Conservation (phyloP, 2,329 filamentous ascomycete genomes). For the Myriosclerotinia duriaeana region DNA sequence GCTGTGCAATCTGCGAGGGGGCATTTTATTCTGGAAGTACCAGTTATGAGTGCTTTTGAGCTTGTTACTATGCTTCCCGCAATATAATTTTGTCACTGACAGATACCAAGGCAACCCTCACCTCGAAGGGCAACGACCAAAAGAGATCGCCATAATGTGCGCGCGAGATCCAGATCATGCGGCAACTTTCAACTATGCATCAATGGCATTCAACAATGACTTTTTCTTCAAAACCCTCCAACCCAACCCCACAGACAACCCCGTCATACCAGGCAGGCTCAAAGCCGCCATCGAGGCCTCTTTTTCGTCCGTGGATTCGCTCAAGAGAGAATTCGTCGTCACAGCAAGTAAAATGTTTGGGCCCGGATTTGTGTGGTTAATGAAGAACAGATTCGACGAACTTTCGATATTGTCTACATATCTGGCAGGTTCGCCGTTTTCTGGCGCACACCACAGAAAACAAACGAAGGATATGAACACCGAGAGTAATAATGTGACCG, state of each 20-base stretch:
- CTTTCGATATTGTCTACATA: slow-evolving; percentile 82
- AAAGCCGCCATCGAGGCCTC: slow-evolving; percentile 60
- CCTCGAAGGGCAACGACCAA: slow-evolving; percentile 41
- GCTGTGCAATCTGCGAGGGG: not conserved
- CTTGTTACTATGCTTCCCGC: not conserved
- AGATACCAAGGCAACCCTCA: not conserved
- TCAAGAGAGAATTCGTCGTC: slow-evolving; percentile 74
- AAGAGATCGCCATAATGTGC: slow-evolving; percentile 69
- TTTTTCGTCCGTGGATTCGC: slow-evolving; percentile 81
- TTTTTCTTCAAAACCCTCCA: slow-evolving; percentile 71
- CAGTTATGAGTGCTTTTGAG: not conserved
- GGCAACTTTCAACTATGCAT: slow-evolving; percentile 90
- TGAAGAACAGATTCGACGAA: slow-evolving; percentile 50
- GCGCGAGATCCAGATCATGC: slow-evolving; percentile 78
- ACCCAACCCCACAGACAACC: slow-evolving; percentile 43
- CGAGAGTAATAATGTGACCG: slow-evolving; percentile 42
- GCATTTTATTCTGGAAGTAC: not conserved
- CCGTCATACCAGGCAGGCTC: slow-evolving; percentile 56
- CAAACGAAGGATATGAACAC: slow-evolving; percentile 71
- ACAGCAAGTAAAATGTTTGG: slow-evolving; percentile 92
- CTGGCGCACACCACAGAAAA: slow-evolving; percentile 74
- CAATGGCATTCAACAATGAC: slow-evolving; percentile 89
- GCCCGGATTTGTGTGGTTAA: slow-evolving; percentile 95
- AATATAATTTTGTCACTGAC: slow-evolving; percentile 2
- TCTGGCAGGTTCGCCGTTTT: slow-evolving; percentile 84